phyloP scores from a whole-genome alignment of 164 flowering plant species.

The Akebia trifoliata region DNA sequence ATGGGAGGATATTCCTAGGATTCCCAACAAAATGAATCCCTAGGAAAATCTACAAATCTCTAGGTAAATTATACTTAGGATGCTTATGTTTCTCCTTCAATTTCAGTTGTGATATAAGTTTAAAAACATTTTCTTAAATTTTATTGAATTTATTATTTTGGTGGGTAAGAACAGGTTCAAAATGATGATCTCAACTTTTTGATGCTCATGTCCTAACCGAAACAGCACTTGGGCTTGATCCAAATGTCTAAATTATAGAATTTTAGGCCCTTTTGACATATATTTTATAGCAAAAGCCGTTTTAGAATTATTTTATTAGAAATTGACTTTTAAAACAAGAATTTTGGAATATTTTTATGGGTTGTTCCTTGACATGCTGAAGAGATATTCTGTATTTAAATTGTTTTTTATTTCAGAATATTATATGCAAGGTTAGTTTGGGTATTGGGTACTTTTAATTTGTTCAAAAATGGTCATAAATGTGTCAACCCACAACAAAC shows the following conservation, averaged over 20 bases:
- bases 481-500: conserved; percentile 6
- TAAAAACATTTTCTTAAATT: not conserved
- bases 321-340: not conserved
- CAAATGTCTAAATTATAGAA: too few species aligned
- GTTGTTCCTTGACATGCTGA: not conserved
- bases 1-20: too few species aligned
- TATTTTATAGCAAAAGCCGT: not conserved
- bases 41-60: too few species aligned
- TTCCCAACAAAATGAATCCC: too few species aligned
- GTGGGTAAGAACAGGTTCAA: conserved; percentile 10
- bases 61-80: too few species aligned
- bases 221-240: too few species aligned
- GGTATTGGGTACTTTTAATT: conserved; percentile 10
- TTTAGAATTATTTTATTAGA: not conserved
- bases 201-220: conserved; percentile 29
- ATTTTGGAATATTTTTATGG: not conserved
- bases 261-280: not conserved
- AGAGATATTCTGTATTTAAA: conserved; percentile 20
- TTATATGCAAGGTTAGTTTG: conserved; percentile 8
- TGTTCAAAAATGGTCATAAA: conserved; percentile 4
- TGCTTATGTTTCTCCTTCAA: too few species aligned
- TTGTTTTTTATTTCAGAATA: not conserved
- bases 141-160: not conserved
- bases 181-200: conserved; percentile 14
- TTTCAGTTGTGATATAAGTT: too few species aligned